Conservation (phyloP, 192 early-diverging fungal species). For the Coemansia sp. region DNA sequence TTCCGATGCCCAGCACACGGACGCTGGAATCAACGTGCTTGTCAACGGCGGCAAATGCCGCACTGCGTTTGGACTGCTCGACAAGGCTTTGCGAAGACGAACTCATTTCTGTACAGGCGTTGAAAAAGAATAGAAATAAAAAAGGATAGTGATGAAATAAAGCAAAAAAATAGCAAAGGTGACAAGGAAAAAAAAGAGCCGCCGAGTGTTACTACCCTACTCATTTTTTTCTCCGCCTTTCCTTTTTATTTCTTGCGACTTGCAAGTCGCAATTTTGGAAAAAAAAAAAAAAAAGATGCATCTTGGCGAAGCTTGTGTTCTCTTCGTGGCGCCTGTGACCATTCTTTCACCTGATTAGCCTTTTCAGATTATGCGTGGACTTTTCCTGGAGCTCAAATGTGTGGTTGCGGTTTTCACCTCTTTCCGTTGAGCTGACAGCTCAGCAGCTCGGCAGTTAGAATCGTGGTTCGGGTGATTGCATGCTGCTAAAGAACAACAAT, state of each 20-base stretch:
- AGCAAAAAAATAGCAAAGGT: background rate
- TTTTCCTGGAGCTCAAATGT: background rate
- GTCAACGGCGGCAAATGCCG: conserved; percentile 89
- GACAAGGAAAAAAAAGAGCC: background rate
- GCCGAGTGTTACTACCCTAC: background rate
- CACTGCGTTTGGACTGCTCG: conserved; percentile 78
- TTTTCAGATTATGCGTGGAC: too few species aligned
- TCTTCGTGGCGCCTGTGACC: too few species aligned
- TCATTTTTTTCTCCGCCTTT: background rate
- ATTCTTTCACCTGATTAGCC: too few species aligned
- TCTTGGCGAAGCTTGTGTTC: background rate
- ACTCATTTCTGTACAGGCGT: conserved; percentile 13
- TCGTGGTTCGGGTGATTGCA: too few species aligned
- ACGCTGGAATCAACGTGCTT: conserved; percentile 71
- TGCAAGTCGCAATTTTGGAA: too few species aligned
- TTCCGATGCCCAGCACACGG: conserved; percentile 85
- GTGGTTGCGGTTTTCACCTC: background rate
- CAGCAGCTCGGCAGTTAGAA: background rate
- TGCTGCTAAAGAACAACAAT: too few species aligned
- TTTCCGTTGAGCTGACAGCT: background rate
- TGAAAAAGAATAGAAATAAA: background rate
- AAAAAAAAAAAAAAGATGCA: too few species aligned
- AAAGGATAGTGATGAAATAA: background rate
- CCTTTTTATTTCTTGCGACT: background rate
- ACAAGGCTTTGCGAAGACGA: conserved; percentile 30